Percentiles rank a stretch among this genome's conserved stretches.
phyloP scores from a whole-genome alignment of 2,329 filamentous ascomycete genomes.

The Aspergillus sp. region DNA sequence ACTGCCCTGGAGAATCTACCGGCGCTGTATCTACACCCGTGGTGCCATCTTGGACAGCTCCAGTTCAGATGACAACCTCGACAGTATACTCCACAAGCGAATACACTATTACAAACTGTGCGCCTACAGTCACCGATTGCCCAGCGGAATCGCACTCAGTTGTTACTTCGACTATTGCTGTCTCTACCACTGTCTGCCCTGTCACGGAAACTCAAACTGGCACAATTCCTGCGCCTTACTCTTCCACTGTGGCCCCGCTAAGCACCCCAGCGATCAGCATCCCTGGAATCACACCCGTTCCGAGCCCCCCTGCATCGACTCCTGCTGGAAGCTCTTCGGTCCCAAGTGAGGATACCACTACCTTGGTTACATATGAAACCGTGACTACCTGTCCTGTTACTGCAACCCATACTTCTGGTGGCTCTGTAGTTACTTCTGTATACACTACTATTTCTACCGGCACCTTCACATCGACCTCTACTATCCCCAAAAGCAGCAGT shows the following conservation, averaged over 20 bases:
- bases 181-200: constrained; percentile 59
- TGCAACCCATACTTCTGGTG: no score
- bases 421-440: no score
- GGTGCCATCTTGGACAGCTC: constrained; percentile 11
- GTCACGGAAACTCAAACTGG: constrained; percentile 28
- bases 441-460: constrained; percentile 4
- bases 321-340: constrained; percentile 12
- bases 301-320: constrained; percentile 5
- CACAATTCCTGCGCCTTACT: constrained; percentile 1
- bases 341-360: not conserved
- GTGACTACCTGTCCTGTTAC: no score
- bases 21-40: constrained; percentile 9
- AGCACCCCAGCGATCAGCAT: not conserved
- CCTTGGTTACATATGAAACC: no score
- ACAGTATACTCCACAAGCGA: constrained; percentile 34
- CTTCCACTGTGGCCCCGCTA: constrained; percentile 1
- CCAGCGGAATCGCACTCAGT: constrained; percentile 46
- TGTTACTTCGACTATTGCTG: constrained; percentile 51
- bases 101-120: constrained; percentile 37
- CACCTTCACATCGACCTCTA: constrained; percentile 3
- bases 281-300: constrained; percentile 5
- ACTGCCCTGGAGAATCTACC: constrained; percentile 25
- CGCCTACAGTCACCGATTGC: constrained; percentile 44
- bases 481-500: not conserved
- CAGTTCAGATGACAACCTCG: constrained; percentile 28